phyloP scores from a whole-genome alignment of 2,329 filamentous ascomycete species.

The Penicillium corylophilum region DNA sequence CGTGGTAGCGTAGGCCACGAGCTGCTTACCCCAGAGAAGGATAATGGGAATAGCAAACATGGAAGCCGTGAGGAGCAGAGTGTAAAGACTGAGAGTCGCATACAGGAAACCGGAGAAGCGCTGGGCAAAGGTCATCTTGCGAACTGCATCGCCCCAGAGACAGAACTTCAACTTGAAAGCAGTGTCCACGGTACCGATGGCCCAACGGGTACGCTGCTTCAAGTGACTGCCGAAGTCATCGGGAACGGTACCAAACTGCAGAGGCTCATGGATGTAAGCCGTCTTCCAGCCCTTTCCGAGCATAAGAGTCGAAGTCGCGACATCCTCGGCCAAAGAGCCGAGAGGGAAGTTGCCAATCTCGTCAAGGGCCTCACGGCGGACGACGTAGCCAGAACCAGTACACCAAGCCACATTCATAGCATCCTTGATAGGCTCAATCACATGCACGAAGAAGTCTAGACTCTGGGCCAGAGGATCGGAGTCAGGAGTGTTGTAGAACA shows the following conservation, averaged over 20 bases:
- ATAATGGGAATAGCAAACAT: slow-evolving; percentile 61
- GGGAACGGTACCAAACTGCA: slow-evolving; percentile 57
- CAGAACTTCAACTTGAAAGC: slow-evolving; percentile 62
- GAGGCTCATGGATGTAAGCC: slow-evolving; percentile 58
- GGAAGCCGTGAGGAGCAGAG: slow-evolving; percentile 54
- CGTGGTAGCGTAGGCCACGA: slow-evolving; percentile 56
- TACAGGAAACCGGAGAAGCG: slow-evolving; percentile 61
- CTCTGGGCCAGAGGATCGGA: slow-evolving; percentile 60
- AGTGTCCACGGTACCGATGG: slow-evolving; percentile 55
- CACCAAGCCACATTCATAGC: slow-evolving; percentile 58
- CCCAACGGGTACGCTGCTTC: slow-evolving; percentile 42
- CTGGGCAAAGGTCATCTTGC: slow-evolving; percentile 56
- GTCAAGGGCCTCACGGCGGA: slow-evolving; percentile 59
- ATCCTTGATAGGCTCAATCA: slow-evolving; percentile 50
- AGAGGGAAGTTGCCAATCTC: slow-evolving; percentile 63
- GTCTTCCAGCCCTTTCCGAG: slow-evolving; percentile 63
- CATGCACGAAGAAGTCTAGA: slow-evolving; percentile 59
- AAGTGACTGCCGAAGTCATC: slow-evolving; percentile 38
- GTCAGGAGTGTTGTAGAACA: slow-evolving; percentile 62
- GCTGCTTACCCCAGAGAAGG: slow-evolving; percentile 55
- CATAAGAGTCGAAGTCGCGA: slow-evolving; percentile 59
- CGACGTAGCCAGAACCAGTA: slow-evolving; percentile 63
- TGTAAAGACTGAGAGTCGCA: slow-evolving; percentile 56
- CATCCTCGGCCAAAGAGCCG: slow-evolving; percentile 61
- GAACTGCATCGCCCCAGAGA: slow-evolving; percentile 54